phyloP scores from a whole-genome alignment of 2,329 filamentous ascomycete genomes.

The Ophiocordyceps australis region DNA sequence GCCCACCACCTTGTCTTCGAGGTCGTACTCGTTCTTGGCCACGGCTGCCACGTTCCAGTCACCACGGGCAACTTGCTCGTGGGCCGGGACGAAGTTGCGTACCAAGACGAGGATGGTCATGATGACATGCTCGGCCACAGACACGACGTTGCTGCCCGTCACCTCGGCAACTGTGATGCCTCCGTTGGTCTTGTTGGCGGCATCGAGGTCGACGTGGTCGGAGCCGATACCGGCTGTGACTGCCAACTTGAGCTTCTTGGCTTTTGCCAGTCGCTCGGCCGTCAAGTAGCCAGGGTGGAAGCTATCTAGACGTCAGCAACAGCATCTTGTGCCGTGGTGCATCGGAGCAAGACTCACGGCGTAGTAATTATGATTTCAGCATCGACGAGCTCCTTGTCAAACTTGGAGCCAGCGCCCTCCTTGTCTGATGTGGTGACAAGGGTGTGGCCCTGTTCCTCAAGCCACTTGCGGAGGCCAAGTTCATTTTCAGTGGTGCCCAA shows the following conservation, averaged over 20 bases:
- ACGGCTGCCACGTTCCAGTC: conserved; percentile 93
- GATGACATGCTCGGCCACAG: conserved; percentile 95
- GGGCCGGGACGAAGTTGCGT: conserved; percentile 96
- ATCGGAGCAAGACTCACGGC: conserved; percentile 37
- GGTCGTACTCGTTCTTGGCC: conserved; percentile 96
- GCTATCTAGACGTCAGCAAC: conserved; percentile 22
- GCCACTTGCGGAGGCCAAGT: conserved; percentile 91
- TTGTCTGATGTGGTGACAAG: conserved; percentile 96
- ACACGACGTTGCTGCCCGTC: conserved; percentile 95
- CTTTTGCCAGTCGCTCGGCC: conserved; percentile 87
- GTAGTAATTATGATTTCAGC: conserved; percentile 99
- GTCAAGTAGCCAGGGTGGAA: conserved; percentile 98
- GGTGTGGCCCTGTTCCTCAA: conserved; percentile 92
- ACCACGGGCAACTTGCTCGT: conserved; percentile 77
- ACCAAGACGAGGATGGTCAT: conserved; percentile 96
- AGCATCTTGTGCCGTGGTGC: not conserved
- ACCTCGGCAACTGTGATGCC: conserved; percentile 95
- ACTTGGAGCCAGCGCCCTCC: conserved; percentile 80
- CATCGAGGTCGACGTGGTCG: conserved; percentile 93
- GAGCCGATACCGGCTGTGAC: conserved; percentile 96
- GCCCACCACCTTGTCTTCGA: conserved; percentile 93
- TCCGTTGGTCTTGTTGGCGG: conserved; percentile 95
- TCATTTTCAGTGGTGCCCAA: conserved; percentile 97
- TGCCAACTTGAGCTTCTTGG: conserved; percentile 97
- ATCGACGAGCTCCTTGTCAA: conserved; percentile 90